Evolutionary conservation across 2,329 filamentous ascomycete genomes (phyloP).

Genomic region (Sphaerulina musiva): DNA sequence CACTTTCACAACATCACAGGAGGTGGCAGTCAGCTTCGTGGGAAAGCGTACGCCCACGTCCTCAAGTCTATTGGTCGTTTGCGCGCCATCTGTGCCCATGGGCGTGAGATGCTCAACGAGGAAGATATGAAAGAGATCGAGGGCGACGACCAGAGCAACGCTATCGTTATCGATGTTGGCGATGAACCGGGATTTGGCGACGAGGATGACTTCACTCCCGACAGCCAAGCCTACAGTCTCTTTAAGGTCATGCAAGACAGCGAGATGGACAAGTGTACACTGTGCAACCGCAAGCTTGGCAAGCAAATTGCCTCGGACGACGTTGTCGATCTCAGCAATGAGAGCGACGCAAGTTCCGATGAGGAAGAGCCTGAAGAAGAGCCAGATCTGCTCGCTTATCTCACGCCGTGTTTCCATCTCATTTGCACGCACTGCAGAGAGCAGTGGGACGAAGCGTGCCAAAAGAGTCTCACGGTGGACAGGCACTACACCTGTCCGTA

Average conservation of each 20-base stretch:
- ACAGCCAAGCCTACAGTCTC: conserved; percentile 76
- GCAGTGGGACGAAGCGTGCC: conserved; percentile 44
- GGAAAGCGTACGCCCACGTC: conserved; percentile 88
- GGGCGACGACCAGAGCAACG: conserved; percentile 61
- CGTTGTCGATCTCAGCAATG: conserved; percentile 27
- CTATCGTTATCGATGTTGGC: conserved; percentile 83
- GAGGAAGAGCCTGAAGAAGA: conserved; percentile 49
- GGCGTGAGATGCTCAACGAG: conserved; percentile 79
- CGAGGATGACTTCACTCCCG: conserved; percentile 51
- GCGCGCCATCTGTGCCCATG: conserved; percentile 85
- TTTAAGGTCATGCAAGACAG: conserved; percentile 78
- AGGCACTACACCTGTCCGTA: conserved; percentile 57
- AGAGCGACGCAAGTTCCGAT: conserved; percentile 50
- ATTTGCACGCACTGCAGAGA: conserved; percentile 70
- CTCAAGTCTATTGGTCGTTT: conserved; percentile 84
- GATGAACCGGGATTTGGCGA: conserved; percentile 56
- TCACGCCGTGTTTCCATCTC: conserved; percentile 83
- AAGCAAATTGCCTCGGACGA: conserved; percentile 49
- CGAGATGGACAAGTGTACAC: conserved; percentile 64
- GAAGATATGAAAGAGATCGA: conserved; percentile 75
- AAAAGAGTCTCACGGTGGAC: conserved; percentile 34
- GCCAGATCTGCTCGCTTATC: conserved; percentile 59
- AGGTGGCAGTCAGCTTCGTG: conserved; percentile 45
- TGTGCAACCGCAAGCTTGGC: conserved; percentile 57
- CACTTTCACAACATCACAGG: conserved; percentile 70